These are phyloP conservation scores for Grosmannia penicillata DNA, from an alignment of 2,329 filamentous ascomycete species.

Conservation along the genomic window DNA sequence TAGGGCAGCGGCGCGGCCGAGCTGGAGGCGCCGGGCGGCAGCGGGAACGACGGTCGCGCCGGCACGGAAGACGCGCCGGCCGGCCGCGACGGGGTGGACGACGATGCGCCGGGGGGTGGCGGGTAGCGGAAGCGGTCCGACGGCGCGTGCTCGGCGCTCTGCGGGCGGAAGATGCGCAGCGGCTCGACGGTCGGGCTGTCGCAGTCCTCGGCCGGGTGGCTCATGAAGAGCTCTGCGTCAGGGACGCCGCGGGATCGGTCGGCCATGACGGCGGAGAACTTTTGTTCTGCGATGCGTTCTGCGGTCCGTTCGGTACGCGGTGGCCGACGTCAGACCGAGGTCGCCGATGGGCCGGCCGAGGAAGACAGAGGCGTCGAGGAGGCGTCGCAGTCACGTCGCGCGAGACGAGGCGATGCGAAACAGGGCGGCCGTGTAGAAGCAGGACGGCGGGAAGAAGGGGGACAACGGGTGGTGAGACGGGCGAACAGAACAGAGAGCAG, in stretches of 20 bases:
- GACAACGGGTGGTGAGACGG: too few species aligned
- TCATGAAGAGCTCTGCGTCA: constrained; percentile 75
- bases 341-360: too few species aligned
- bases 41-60: constrained; percentile 43
- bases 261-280: constrained; percentile 27
- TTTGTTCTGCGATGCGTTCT: too few species aligned
- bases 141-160: constrained; percentile 35
- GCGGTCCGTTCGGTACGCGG: too few species aligned
- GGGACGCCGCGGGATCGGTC: constrained; percentile 48
- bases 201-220: constrained; percentile 29
- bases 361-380: too few species aligned
- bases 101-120: constrained; percentile 25
- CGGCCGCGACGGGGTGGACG: constrained; percentile 22
- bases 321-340: too few species aligned
- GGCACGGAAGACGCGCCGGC: constrained; percentile 21
- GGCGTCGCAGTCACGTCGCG: too few species aligned
- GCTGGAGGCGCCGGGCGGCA: constrained; percentile 55
- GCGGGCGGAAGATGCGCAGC: constrained; percentile 69
- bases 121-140: constrained; percentile 36
- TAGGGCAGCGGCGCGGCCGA: constrained; percentile 56
- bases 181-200: constrained; percentile 73
- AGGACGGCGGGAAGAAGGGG: too few species aligned
- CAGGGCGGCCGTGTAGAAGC: too few species aligned
- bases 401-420: too few species aligned
- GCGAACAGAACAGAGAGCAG: too few species aligned